Evolutionary conservation across 257 asterid genomes (phyloP).

Genomic region (Voacanga thouarsii): DNA sequence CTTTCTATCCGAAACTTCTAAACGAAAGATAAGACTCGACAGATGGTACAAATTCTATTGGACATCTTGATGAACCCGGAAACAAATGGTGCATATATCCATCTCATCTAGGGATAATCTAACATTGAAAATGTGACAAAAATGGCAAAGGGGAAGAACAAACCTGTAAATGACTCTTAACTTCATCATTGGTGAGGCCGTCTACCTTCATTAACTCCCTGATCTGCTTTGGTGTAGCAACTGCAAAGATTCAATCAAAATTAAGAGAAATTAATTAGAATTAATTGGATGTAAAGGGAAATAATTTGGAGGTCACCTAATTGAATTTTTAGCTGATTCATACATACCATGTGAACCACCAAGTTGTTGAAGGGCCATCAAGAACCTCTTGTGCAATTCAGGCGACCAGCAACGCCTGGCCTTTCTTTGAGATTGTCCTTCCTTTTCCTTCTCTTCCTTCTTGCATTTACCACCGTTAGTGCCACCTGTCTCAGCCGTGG

Average conservation of each 20-base stretch:
- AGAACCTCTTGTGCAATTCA: conserved; percentile 61
- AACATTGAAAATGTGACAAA: not conserved
- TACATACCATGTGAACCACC: conserved; percentile 80
- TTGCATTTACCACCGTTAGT: conserved; percentile 19
- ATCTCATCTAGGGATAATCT: not conserved
- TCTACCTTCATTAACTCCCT: conserved; percentile 80
- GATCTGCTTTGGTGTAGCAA: conserved; percentile 81
- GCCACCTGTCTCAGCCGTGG: conserved; percentile 53
- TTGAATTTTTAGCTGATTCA: not conserved
- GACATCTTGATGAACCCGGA: not conserved
- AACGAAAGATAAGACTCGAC: too few species aligned
- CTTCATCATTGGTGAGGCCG: conserved; percentile 84
- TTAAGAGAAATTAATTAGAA: not conserved
- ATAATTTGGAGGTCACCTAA: not conserved
- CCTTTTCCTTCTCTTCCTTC: conserved; percentile 50
- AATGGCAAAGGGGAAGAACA: not conserved
- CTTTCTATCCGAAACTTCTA: not conserved
- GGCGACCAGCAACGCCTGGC: conserved; percentile 79
- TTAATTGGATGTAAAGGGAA: not conserved
- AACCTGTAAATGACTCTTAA: conserved; percentile 88
- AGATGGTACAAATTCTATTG: not conserved
- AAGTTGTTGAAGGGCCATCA: conserved; percentile 65
- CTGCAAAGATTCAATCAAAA: conserved; percentile 35
- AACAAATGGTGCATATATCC: not conserved
- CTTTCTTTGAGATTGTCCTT: conserved; percentile 49